A percentile compares a stretch with the other conserved stretches of the same genome.
Conservation (phyloP, 176 grass and related monocot species). For the Elaeis guineensis region DNA sequence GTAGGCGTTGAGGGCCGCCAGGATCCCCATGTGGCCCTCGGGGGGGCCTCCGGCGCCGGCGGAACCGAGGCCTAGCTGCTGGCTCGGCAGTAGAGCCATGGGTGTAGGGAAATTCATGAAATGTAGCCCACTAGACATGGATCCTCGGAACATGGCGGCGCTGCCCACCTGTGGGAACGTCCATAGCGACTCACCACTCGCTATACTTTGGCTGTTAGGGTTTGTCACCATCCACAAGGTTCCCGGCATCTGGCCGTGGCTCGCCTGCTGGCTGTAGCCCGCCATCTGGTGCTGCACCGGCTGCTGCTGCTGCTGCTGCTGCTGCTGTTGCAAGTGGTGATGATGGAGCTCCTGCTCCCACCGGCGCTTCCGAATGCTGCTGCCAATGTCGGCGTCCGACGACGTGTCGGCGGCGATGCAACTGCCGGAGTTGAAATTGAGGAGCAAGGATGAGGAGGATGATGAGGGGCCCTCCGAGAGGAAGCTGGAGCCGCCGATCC, state of each 20-base stretch:
- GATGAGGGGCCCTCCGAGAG: conserved; percentile 4
- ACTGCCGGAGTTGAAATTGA: conserved; percentile 20
- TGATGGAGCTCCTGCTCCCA: conserved; percentile 5
- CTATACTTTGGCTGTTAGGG: conserved; percentile 8
- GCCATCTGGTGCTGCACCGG: conserved; percentile 18
- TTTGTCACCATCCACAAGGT: conserved; percentile 26
- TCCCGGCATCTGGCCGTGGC: neutral
- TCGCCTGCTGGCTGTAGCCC: conserved; percentile 21
- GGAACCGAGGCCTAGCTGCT: conserved; percentile 36
- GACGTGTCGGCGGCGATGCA: conserved; percentile 3
- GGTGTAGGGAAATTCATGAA: conserved; percentile 48
- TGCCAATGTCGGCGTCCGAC: neutral
- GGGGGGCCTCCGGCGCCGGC: neutral
- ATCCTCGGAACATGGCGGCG: conserved; percentile 58
- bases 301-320: conserved; percentile 4
- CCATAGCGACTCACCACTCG: conserved; percentile 7
- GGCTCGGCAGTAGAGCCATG: conserved; percentile 33
- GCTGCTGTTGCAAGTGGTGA: neutral
- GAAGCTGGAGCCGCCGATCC: neutral
- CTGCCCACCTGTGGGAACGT: conserved; percentile 17
- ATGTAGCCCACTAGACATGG: conserved; percentile 41
- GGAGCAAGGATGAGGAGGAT: conserved; percentile 10
- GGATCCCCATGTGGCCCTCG: conserved; percentile 35
- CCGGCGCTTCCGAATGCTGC: conserved; percentile 13
- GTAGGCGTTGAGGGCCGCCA: conserved; percentile 43